Evolutionary conservation across 2,329 filamentous ascomycete species (phyloP).

Genomic region (Colletotrichum karsti): DNA sequence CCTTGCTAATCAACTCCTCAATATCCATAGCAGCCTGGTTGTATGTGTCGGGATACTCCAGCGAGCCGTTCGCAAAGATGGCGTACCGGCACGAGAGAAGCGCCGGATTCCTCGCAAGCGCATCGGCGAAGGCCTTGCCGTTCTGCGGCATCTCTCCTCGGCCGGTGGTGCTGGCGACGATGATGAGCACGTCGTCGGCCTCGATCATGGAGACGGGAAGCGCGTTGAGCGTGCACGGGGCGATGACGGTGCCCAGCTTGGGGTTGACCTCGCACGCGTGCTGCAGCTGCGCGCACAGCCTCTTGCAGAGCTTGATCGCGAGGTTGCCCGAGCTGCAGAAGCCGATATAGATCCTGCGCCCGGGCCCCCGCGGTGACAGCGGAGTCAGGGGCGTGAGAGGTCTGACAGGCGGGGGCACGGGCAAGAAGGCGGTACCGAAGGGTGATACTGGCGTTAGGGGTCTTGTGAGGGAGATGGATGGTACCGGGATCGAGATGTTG

Average conservation of each 20-base stretch:
- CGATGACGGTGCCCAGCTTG: slow-evolving; percentile 18
- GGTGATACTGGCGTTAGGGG: slow-evolving; percentile 22
- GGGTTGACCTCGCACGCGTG: slow-evolving; percentile 23
- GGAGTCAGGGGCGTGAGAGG: slow-evolving; percentile 23
- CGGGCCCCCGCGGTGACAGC: slow-evolving; percentile 5
- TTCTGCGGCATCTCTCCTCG: slow-evolving; percentile 24
- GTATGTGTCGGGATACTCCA: slow-evolving; percentile 24
- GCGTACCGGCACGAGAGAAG: slow-evolving; percentile 14
- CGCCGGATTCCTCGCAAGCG: slow-evolving; percentile 13
- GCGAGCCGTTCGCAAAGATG: slow-evolving; percentile 23
- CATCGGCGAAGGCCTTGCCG: slow-evolving; percentile 24
- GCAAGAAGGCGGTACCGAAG: slow-evolving; percentile 17
- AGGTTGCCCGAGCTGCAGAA: slow-evolving; percentile 29
- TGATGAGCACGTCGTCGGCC: slow-evolving; percentile 11
- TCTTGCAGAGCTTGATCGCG: slow-evolving; percentile 27
- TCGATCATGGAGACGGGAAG: slow-evolving; percentile 19
- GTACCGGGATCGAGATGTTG: slow-evolving; percentile 22
- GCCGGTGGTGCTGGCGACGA: slow-evolving; percentile 24
- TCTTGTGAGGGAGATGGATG: slow-evolving; percentile 21
- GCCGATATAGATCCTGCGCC: slow-evolving; percentile 23
- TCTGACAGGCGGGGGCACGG: slow-evolving; percentile 11
- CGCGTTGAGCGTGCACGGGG: slow-evolving; percentile 25
- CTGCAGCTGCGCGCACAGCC: slow-evolving; percentile 28
- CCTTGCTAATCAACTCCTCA: slow-evolving; percentile 18
- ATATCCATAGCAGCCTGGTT: slow-evolving; percentile 25